Conservation (phyloP, 441 rosid genomes). For the Biscutella laevigata region DNA sequence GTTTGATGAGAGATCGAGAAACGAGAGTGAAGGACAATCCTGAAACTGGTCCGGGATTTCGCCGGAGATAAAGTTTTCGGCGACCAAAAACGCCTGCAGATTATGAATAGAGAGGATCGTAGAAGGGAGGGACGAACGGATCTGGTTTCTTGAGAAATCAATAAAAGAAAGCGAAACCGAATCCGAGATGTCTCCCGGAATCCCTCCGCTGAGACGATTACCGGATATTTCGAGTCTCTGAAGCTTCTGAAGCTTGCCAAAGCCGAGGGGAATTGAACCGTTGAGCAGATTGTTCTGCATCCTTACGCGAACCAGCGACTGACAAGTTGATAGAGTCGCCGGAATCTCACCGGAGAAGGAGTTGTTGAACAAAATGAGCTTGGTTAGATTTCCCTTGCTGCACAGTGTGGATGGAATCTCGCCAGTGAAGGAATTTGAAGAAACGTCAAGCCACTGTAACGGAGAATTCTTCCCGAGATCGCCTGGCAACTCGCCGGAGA, state of each 20-base stretch:
- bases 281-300: conserved; percentile 72
- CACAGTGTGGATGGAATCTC: conserved; percentile 60
- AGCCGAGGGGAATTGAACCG: conserved; percentile 65
- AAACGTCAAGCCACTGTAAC: conserved; percentile 70
- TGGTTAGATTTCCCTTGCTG: conserved; percentile 62
- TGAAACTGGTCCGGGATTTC: conserved; percentile 78
- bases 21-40: conserved; percentile 74
- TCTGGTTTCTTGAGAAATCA: conserved; percentile 60
- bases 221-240: conserved; percentile 67
- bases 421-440: conserved; percentile 72
- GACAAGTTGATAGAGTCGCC: conserved; percentile 39
- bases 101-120: conserved; percentile 64
- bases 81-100: conserved; percentile 53
- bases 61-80: conserved; percentile 52
- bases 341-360: conserved; percentile 74
- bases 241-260: conserved; percentile 68
- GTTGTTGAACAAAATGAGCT: conserved; percentile 86
- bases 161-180: conserved; percentile 74
- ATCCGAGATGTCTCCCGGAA: conserved; percentile 56
- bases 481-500: conserved; percentile 58
- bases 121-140: conserved; percentile 58
- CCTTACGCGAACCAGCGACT: conserved; percentile 64
- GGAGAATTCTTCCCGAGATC: conserved; percentile 69
- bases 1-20: conserved; percentile 79
- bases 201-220: conserved; percentile 59